Percentiles rank a stretch among this genome's conserved stretches.
Evolutionary conservation across 148 eudicot species (phyloP).

Genomic region (Camellia sinensis): DNA sequence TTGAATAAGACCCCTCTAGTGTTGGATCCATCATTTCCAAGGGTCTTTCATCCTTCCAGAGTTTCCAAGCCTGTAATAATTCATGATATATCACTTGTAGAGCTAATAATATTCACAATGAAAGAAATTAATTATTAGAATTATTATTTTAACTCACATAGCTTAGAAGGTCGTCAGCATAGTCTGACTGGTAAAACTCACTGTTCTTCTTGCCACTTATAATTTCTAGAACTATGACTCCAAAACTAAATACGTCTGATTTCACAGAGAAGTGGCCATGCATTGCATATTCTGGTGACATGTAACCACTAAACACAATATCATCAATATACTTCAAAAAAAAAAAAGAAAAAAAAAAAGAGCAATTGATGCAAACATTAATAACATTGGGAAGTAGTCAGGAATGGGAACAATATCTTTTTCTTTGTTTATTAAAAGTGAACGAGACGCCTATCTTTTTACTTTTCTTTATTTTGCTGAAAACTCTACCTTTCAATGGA

Average conservation of each 20-base stretch:
- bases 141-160: constrained; percentile 27
- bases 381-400: too few species aligned
- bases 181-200: constrained; percentile 13
- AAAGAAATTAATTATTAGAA: too few species aligned
- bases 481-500: not conserved
- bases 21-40: constrained; percentile 21
- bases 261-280: constrained; percentile 45
- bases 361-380: too few species aligned
- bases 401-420: not conserved
- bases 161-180: constrained; percentile 25
- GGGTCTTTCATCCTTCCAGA: constrained; percentile 26
- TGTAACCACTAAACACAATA: constrained; percentile 11
- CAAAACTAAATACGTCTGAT: constrained; percentile 59
- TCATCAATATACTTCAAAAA: not conserved
- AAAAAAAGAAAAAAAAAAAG: not conserved
- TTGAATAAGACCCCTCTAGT: not conserved
- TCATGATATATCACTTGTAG: not conserved
- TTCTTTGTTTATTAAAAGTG: too few species aligned
- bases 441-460: not conserved
- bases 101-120: too few species aligned
- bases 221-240: constrained; percentile 47
- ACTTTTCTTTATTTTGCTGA: not conserved
- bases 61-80: constrained; percentile 30
- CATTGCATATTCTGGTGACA: constrained; percentile 52
- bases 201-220: constrained; percentile 35